A percentile compares a stretch with the other conserved stretches of the same genome.
These are phyloP conservation scores for Lentinula lateritia DNA, from an alignment of 768 basidiomycete species.

Conservation along the genomic window DNA sequence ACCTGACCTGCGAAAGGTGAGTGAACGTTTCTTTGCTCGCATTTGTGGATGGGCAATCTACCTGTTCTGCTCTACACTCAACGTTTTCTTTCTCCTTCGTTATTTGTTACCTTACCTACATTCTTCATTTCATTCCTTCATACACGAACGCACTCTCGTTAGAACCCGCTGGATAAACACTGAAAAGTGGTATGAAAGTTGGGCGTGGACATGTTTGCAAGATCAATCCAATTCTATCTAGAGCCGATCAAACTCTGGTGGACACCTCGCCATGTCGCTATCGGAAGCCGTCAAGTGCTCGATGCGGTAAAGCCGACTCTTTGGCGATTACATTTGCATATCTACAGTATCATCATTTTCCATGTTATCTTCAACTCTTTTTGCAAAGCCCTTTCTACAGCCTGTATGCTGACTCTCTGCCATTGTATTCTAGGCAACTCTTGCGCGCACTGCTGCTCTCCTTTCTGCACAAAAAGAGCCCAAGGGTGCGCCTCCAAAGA, in stretches of 20 bases:
- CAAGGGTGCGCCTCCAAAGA: slow-evolving; percentile 62
- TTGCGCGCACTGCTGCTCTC: slow-evolving; percentile 74
- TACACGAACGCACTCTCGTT: slow-evolving; percentile 69
- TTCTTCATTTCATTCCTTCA: neutral
- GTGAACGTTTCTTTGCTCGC: slow-evolving; percentile 24
- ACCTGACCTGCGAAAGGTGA: slow-evolving; percentile 72
- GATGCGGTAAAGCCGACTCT: slow-evolving; percentile 63
- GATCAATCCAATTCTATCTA: slow-evolving; percentile 40
- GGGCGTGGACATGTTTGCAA: slow-evolving; percentile 96
- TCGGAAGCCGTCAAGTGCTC: slow-evolving; percentile 63
- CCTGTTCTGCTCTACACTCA: neutral
- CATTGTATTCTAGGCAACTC: slow-evolving; percentile 46
- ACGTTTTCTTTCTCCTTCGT: neutral
- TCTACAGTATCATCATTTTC: neutral
- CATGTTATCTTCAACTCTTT: neutral
- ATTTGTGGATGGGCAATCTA: neutral
- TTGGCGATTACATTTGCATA: slow-evolving; percentile 55
- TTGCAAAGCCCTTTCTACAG: no score
- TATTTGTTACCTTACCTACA: neutral
- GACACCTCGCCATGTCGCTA: slow-evolving; percentile 69
- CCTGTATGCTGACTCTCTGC: slow-evolving; percentile 22
- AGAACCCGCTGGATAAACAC: slow-evolving; percentile 81
- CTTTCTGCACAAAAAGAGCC: slow-evolving; percentile 65
- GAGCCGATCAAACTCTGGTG: slow-evolving; percentile 59
- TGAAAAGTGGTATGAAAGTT: slow-evolving; percentile 64